These are phyloP conservation scores for Musa itinerans DNA, from an alignment of 176 grass and related monocot species.

Conservation along the genomic window DNA sequence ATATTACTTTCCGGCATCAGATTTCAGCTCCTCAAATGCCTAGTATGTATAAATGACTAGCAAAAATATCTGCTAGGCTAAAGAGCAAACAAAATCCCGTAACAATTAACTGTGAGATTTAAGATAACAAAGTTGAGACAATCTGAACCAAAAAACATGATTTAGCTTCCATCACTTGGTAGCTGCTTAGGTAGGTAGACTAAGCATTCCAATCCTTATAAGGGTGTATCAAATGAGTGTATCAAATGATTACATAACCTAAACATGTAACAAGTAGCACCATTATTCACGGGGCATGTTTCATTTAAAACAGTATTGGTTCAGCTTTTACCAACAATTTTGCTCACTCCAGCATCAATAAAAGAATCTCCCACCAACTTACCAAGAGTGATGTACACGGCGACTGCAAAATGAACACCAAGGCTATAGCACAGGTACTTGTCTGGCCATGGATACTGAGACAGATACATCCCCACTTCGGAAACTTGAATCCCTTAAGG, in stretches of 20 bases:
- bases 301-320: neutral
- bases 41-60: neutral
- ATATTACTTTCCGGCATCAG: neutral
- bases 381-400: neutral
- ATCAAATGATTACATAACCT: neutral
- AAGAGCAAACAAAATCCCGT: neutral
- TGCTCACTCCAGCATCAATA: constrained; percentile 7
- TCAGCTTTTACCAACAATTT: constrained; percentile 1
- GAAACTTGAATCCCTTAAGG: constrained; percentile 14
- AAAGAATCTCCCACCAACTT: constrained; percentile 36
- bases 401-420: neutral
- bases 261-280: neutral
- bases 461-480: constrained; percentile 14
- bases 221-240: neutral
- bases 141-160: neutral
- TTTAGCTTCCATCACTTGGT: neutral
- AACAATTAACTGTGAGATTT: neutral
- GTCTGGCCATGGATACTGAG: constrained; percentile 9
- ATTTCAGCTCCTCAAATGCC: neutral
- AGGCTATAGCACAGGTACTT: constrained; percentile 12
- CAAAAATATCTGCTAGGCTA: neutral
- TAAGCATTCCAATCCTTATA: neutral
- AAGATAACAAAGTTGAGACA: neutral
- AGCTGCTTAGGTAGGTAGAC: neutral
- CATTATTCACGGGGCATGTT: constrained; percentile 6